Conservation (phyloP, 139 green algal genomes). For the Spirogloea muscicola region DNA sequence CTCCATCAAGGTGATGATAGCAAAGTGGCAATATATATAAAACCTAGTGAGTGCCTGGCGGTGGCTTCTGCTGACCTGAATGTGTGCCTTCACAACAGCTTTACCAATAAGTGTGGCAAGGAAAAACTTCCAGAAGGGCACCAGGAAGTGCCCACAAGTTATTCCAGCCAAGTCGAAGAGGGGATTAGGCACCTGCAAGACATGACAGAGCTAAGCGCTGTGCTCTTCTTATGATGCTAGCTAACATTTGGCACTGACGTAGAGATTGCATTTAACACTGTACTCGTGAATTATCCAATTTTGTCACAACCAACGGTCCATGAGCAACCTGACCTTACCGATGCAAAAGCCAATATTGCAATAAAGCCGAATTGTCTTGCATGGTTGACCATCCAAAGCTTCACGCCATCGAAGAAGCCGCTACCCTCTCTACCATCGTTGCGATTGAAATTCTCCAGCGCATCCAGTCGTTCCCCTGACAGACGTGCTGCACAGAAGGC, state of each 20-base stretch:
- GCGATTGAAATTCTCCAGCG: constrained; percentile 27
- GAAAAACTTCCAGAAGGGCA: constrained; percentile 49
- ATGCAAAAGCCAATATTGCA: constrained; percentile 42
- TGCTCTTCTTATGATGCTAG: too few species aligned
- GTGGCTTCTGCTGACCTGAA: constrained; percentile 28
- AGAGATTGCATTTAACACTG: too few species aligned
- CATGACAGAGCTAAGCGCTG: too few species aligned
- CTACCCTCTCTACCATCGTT: not conserved
- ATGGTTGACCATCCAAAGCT: constrained; percentile 23
- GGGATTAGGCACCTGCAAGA: constrained; percentile 47
- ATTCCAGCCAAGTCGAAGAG: constrained; percentile 50
- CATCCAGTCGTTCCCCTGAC: constrained; percentile 44
- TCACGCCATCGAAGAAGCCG: constrained; percentile 11
- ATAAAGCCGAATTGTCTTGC: constrained; percentile 34
- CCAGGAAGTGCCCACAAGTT: constrained; percentile 47
- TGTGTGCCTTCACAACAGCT: constrained; percentile 31
- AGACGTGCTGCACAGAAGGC: constrained; percentile 35
- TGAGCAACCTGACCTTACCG: too few species aligned
- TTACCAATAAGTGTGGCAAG: constrained; percentile 43
- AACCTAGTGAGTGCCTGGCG: not conserved
- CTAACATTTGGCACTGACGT: too few species aligned
- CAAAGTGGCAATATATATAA: not conserved
- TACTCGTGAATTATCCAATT: too few species aligned
- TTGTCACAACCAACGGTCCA: too few species aligned
- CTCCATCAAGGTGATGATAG: not conserved